Evolutionary conservation across 2,329 filamentous ascomycete species (phyloP), one percentile per base, ranked within the genome.

Genomic region (Nemania bipapillata): DNA sequence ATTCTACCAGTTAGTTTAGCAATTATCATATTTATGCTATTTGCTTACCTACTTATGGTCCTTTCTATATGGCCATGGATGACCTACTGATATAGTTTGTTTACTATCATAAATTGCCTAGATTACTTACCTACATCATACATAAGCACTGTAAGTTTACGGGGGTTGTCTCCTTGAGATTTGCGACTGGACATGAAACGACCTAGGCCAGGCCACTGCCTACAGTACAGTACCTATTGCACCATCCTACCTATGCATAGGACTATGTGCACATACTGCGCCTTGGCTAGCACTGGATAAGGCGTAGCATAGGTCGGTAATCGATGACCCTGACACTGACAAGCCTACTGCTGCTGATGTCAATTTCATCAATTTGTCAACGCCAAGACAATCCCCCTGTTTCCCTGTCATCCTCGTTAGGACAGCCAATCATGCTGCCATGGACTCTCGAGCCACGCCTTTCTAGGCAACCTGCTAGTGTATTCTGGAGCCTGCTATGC

Each of bases 341-440:
- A 54, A 35, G 50, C 28, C 15, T 22, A 24, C 37, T 30, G 30
- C 37, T 30, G 30, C 59, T 49, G 66, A 65, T 59, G 53, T 59
- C 66, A 69, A 69, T 49, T 66, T 66, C 58, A 59, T 47, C 37
- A n/a, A 69, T 69, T 69, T 69, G 66, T 69, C 66, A 69, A 50
- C 28, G 30, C 63, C 63, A 54, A 50, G 52, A 61, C 40, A 35
- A 9, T 42, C 40, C 24, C 45, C 63, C 50, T 32, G 35, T 32
- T 11, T 42, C 53, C 66, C 57, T 65, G 62, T 66, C 63, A 59
- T 62, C 63, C 26, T 69, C 66, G 63, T 24, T 17, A 55, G 32
- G 17, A 45, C 37, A 47, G 20, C 63, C 63, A 66, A 66, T 66
- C 57, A 65, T 24, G 52, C 63, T n/a, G 22, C 53, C 53, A 7